phyloP scores from a whole-genome alignment of 192 early-diverging fungal genomes.

The Funneliformis mosseae region DNA sequence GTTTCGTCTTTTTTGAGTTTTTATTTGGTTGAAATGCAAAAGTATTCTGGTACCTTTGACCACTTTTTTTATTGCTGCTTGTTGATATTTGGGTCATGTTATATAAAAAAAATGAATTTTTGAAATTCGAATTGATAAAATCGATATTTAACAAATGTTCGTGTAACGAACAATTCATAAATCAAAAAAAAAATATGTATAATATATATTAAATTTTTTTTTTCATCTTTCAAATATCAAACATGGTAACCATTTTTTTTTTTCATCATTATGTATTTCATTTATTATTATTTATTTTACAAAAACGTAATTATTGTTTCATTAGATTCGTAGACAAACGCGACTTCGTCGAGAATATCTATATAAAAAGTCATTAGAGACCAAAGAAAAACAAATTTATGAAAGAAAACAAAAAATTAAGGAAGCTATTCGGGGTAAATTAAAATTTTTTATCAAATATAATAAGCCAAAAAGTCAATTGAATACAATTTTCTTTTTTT shows the following conservation, averaged over 20 bases:
- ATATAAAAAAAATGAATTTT: too few species aligned
- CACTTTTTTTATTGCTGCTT: slow-evolving; percentile 60
- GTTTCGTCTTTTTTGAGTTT: slow-evolving; percentile 75
- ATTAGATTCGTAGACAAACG: slow-evolving; percentile 80
- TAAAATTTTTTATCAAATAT: neutral
- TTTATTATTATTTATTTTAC: neutral
- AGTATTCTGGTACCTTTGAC: slow-evolving; percentile 89
- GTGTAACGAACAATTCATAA: too few species aligned
- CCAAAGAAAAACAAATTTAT: slow-evolving; percentile 87
- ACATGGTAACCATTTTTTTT: neutral
- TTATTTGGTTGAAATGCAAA: slow-evolving; percentile 87
- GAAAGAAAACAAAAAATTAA: slow-evolving; percentile 94
- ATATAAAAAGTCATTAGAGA: slow-evolving; percentile 95
- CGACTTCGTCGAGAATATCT: slow-evolving; percentile 93
- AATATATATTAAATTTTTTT: too few species aligned
- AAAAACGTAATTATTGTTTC: neutral
- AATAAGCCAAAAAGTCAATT: neutral
- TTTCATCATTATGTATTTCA: neutral
- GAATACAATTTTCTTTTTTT: neutral
- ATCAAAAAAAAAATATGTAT: too few species aligned
- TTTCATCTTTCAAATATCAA: neutral
- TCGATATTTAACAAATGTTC: neutral
- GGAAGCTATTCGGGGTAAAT: slow-evolving; percentile 80
- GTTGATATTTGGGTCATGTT: slow-evolving; percentile 11
- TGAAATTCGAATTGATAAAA: neutral